Evolutionary conservation across 2,329 filamentous ascomycete species (phyloP).

Genomic region (Alternaria ethzedia): DNA sequence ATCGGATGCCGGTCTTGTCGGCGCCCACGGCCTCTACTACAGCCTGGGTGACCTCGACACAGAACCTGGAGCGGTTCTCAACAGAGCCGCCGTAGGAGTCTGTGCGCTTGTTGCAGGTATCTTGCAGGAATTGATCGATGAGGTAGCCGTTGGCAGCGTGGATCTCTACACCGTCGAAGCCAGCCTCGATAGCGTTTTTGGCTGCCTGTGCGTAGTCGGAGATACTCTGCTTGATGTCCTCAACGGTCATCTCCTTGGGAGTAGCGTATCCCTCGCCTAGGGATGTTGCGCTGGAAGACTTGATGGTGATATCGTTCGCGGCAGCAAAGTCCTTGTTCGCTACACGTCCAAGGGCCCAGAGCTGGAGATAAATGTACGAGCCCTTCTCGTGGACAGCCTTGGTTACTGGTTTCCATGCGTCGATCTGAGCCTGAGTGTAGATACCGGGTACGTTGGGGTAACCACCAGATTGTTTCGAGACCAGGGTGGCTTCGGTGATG

Average conservation of each 20-base stretch:
- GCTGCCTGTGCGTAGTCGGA: slow-evolving; percentile 52
- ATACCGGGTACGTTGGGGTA: slow-evolving; percentile 64
- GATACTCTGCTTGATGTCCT: slow-evolving; percentile 49
- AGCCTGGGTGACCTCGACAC: slow-evolving; percentile 60
- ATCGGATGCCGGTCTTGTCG: slow-evolving; percentile 64
- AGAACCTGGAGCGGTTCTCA: slow-evolving; percentile 61
- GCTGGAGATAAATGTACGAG: slow-evolving; percentile 66
- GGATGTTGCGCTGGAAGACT: slow-evolving; percentile 41
- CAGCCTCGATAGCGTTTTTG: slow-evolving; percentile 56
- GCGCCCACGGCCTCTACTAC: slow-evolving; percentile 60
- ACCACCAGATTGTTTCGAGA: slow-evolving; percentile 55
- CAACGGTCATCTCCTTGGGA: slow-evolving; percentile 47
- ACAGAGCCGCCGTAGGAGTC: slow-evolving; percentile 57
- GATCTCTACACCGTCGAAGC: slow-evolving; percentile 67
- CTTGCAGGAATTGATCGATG: slow-evolving; percentile 69
- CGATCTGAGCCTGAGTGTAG: slow-evolving; percentile 56
- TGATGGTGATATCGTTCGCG: slow-evolving; percentile 43
- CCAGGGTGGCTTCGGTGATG: slow-evolving; percentile 65
- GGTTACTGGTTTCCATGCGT: slow-evolving; percentile 66
- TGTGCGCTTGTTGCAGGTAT: slow-evolving; percentile 61
- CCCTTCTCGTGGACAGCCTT: slow-evolving; percentile 69
- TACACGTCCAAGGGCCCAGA: slow-evolving; percentile 67
- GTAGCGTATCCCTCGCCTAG: slow-evolving; percentile 52
- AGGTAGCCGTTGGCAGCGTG: slow-evolving; percentile 71
- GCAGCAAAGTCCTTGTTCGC: slow-evolving; percentile 50